These are phyloP conservation scores for Rhynchospora breviuscula DNA, from an alignment of 176 grass and related monocot species.

Conservation along the genomic window DNA sequence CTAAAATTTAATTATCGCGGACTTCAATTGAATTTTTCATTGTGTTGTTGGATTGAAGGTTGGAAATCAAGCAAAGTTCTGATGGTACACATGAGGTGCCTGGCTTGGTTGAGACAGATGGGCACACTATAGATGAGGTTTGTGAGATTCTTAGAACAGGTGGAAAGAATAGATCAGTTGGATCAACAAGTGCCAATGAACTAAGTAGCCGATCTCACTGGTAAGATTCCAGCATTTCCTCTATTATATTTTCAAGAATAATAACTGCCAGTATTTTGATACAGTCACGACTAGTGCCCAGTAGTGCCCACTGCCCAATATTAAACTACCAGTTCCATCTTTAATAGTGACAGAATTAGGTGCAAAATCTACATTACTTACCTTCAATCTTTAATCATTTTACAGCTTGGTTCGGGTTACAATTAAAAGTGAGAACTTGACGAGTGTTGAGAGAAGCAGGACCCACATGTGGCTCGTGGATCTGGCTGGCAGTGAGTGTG, in stretches of 20 bases:
- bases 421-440: slow-evolving; percentile 55
- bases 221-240: slow-evolving; percentile 20
- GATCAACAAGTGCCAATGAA: slow-evolving; percentile 80
- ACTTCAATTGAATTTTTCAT: slow-evolving; percentile 10
- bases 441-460: slow-evolving; percentile 48
- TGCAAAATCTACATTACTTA: background rate
- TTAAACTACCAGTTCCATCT: slow-evolving; percentile 5
- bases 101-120: slow-evolving; percentile 62
- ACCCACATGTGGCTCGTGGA: slow-evolving; percentile 93
- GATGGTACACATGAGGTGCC: slow-evolving; percentile 84
- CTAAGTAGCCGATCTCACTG: slow-evolving; percentile 92
- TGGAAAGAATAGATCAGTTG: slow-evolving; percentile 76
- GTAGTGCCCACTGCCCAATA: background rate
- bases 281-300: too few relatives aligned
- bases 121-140: slow-evolving; percentile 53
- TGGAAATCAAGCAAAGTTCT: slow-evolving; percentile 77
- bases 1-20: background rate
- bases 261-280: background rate
- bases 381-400: background rate
- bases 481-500: slow-evolving; percentile 84
- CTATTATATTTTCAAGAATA: background rate
- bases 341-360: background rate
- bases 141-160: slow-evolving; percentile 78
- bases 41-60: slow-evolving; percentile 40
- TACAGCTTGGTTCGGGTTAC: slow-evolving; percentile 83